Evolutionary conservation across 768 basidiomycete genomes (phyloP), one percentile per base, ranked within the genome.

Genomic region (Rhizopogon rudus): DNA sequence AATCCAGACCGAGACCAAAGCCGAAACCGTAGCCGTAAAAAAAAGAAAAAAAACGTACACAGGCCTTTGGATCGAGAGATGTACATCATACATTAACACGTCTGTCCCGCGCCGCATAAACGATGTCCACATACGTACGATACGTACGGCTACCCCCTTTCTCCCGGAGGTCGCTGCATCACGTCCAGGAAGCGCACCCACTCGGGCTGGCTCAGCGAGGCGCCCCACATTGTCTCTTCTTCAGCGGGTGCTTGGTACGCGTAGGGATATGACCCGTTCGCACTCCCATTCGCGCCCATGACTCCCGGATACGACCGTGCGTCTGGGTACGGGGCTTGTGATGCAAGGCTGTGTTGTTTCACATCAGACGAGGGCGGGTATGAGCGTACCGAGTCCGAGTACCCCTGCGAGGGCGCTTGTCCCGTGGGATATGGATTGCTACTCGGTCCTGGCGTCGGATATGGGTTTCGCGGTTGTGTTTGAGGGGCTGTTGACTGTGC

Each of bases 141-240:
- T 37, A 37, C 13, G 35, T 9, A 12, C 12, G 35, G 35, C 13
- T 37, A 37, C 5, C 46, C 46, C 60, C 70, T 65, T 51, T 67
- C 68, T 20, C 61, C 60, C 41, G 67, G 55, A 53, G 75, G 68
- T 14, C 81, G 79, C 63, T 83, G 77, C 70, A 88, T 77, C 44
- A 80, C 84, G 57, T 88, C 84, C 69, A 90, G 70, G 65, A 82
- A 81, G 56, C 76, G 75, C 40, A 73, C 76, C 86, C 89, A 91
- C 69, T 91, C 89, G 40, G 83, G 82, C 60, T 87, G 84, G 54
- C 82, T 87, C 64, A 91, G 87, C 39, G 84, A 80, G 14, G 87
- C 79, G 42, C 87, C 87, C 88, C 88, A 91, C 76, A 89, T 84
- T 33, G 75, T 75, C 39, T 77, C 72, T 59, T 87, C 84, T 56